Percentiles rank a stretch among this genome's conserved stretches.
Conservation (phyloP, 1,284 basidiomycete species). For the Lentinula novae-zelandiae region DNA sequence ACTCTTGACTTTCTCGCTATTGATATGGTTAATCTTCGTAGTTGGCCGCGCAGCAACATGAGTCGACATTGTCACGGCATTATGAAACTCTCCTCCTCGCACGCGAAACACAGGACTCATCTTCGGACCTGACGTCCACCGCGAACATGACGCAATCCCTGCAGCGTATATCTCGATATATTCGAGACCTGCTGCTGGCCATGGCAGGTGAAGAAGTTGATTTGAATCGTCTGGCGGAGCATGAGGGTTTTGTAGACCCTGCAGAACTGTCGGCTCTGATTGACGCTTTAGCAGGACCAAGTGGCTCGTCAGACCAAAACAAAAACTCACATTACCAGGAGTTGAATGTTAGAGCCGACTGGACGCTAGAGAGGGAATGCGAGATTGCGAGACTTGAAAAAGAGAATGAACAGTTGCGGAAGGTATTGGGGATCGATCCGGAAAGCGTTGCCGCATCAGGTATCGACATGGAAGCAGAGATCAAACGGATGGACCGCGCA, state of each 20-base stretch:
- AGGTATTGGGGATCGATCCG: slow-evolving; percentile 68
- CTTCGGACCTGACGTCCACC: slow-evolving; percentile 56
- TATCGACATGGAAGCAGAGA: slow-evolving; percentile 40
- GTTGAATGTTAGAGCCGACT: slow-evolving; percentile 50
- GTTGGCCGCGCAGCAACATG: slow-evolving; percentile 91
- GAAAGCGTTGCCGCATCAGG: slow-evolving; percentile 48
- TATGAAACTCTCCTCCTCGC: slow-evolving; percentile 85
- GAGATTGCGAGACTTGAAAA: slow-evolving; percentile 76
- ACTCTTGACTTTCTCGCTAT: slow-evolving; percentile 4
- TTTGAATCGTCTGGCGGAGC: slow-evolving; percentile 31
- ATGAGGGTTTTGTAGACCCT: slow-evolving; percentile 23
- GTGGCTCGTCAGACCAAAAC: slow-evolving; percentile 9
- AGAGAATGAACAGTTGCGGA: slow-evolving; percentile 79
- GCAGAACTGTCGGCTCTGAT: slow-evolving; percentile 41
- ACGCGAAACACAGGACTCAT: slow-evolving; percentile 62
- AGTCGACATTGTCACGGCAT: slow-evolving; percentile 84
- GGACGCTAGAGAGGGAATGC: slow-evolving; percentile 80
- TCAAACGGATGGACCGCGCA: slow-evolving; percentile 36
- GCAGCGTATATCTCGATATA: slow-evolving; percentile 65
- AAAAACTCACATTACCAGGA: slow-evolving; percentile 19
- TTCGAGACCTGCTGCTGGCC: slow-evolving; percentile 71
- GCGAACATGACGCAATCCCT: slow-evolving; percentile 54
- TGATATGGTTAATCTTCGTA: slow-evolving; percentile 16
- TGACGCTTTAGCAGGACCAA: slow-evolving; percentile 34
- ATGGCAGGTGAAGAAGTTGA: slow-evolving; percentile 65